Evolutionary conservation across 257 asterid species (phyloP).

Genomic region (Solanum boliviense): DNA sequence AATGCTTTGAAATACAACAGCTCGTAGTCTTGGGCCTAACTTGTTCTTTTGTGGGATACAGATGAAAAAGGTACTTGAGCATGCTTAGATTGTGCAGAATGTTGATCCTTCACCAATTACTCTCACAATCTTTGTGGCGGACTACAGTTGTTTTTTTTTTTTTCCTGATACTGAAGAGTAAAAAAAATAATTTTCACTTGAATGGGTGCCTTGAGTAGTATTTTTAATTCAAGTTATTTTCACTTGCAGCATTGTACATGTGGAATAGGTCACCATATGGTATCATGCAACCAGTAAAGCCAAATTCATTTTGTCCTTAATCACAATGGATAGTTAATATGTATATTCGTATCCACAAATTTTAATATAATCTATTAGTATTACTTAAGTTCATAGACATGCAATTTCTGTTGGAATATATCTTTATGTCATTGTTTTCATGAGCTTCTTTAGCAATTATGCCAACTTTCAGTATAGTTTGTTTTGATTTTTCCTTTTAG

Average conservation of each 20-base stretch:
- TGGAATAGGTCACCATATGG: background rate
- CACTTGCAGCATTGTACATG: background rate
- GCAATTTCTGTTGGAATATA: background rate
- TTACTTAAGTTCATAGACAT: background rate
- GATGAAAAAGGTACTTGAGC: constrained; percentile 91
- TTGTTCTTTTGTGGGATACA: constrained; percentile 8
- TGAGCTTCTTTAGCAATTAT: background rate
- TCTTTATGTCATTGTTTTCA: background rate
- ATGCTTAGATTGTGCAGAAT: constrained; percentile 87
- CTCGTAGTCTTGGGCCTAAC: background rate
- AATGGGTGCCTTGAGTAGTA: too few relatives aligned
- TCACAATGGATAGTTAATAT: background rate
- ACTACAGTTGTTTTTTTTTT: background rate
- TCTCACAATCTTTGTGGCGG: background rate
- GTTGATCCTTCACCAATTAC: constrained; percentile 58
- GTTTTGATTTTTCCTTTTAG: too few relatives aligned
- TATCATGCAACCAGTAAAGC: background rate
- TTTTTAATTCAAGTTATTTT: too few relatives aligned
- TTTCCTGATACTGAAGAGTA: too few relatives aligned
- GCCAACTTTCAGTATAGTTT: background rate
- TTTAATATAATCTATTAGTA: background rate
- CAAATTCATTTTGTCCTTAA: background rate
- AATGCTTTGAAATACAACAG: background rate
- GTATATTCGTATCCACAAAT: background rate
- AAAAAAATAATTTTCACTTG: too few relatives aligned